Evolutionary conservation across 495 filamentous ascomycete genomes (phyloP).

Genomic region (Lasiosphaeria hispida): DNA sequence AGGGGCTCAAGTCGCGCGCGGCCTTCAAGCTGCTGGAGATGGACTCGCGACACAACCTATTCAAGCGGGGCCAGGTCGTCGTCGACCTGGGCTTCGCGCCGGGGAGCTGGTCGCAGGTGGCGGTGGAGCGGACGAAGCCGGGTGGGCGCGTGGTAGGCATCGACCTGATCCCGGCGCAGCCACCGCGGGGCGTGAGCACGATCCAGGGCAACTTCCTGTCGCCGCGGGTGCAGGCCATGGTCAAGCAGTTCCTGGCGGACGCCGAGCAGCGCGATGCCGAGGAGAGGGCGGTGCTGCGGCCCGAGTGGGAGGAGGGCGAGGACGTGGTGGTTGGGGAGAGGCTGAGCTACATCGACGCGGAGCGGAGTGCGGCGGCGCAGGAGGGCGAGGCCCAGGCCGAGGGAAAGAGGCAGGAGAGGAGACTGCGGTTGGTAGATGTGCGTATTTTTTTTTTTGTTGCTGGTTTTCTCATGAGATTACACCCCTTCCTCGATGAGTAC

Average conservation of each 20-base stretch:
- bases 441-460: no score
- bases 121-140: slow-evolving; percentile 70
- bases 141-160: slow-evolving; percentile 81
- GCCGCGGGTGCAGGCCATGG: slow-evolving; percentile 64
- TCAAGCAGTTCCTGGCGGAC: slow-evolving; percentile 71
- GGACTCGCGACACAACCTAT: slow-evolving; percentile 74
- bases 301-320: neutral
- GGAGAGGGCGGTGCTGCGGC: neutral
- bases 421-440: slow-evolving; percentile 64
- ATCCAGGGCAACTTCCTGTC: slow-evolving; percentile 92
- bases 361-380: slow-evolving; percentile 39
- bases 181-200: slow-evolving; percentile 82
- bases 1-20: slow-evolving; percentile 80
- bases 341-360: slow-evolving; percentile 54
- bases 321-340: slow-evolving; percentile 28
- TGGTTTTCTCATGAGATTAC: neutral
- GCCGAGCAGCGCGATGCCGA: slow-evolving; percentile 38
- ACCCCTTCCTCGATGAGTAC: neutral
- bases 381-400: slow-evolving; percentile 16
- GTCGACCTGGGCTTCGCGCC: slow-evolving; percentile 94
- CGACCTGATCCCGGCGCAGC: slow-evolving; percentile 88
- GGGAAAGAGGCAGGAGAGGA: slow-evolving; percentile 14
- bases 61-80: slow-evolving; percentile 74
- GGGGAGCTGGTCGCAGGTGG: slow-evolving; percentile 97
- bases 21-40: slow-evolving; percentile 92